Evolutionary conservation across 1,139 yeast species (phyloP).

Genomic region (Hyphopichia pseudoburtonii): DNA sequence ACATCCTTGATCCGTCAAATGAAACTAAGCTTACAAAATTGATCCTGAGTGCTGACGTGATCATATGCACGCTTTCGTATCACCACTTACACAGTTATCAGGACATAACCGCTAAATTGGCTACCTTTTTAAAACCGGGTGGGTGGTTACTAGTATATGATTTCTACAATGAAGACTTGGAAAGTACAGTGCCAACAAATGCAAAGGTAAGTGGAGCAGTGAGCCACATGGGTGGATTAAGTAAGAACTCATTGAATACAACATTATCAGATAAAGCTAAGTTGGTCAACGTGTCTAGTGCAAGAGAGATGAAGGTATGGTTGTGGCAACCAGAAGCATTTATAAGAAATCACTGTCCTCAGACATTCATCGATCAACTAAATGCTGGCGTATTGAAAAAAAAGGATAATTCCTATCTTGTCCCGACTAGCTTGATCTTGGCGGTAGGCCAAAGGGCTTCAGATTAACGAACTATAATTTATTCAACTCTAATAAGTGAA

Average conservation of each 20-base stretch:
- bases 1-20: conserved; percentile 25
- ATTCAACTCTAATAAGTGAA: no score
- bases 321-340: conserved; percentile 26
- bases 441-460: conserved; percentile 23
- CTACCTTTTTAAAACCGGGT: conserved; percentile 30
- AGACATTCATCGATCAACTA: conserved; percentile 14
- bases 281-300: conserved; percentile 22
- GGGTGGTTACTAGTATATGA: conserved; percentile 40
- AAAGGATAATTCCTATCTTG: conserved; percentile 13
- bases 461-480: no score
- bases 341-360: conserved; percentile 24
- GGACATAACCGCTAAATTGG: conserved; percentile 30
- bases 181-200: conserved; percentile 8
- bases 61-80: conserved; percentile 38
- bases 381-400: conserved; percentile 16
- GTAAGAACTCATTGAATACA: conserved; percentile 19
- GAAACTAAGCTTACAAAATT: conserved; percentile 17
- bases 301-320: conserved; percentile 19
- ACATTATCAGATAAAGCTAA: conserved; percentile 24
- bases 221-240: conserved; percentile 38
- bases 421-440: conserved; percentile 22
- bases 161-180: conserved; percentile 36
- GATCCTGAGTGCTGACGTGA: conserved; percentile 27
- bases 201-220: conserved; percentile 17
- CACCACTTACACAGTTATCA: conserved; percentile 40